Conservation (phyloP, 495 filamentous ascomycete genomes). For the Aspergillus saccharolyticus region DNA sequence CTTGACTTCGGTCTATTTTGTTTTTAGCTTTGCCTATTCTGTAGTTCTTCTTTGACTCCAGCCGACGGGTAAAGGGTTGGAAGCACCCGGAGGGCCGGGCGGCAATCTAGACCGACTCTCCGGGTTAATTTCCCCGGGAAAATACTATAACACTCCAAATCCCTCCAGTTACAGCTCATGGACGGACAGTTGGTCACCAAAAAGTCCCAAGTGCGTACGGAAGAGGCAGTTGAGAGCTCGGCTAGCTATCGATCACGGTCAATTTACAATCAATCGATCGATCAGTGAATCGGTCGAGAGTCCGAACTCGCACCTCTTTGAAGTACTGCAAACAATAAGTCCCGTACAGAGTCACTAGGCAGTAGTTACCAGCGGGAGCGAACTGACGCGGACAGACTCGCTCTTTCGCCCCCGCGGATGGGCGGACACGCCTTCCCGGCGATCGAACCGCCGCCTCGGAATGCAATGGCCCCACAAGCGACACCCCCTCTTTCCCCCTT, state of each 20-base stretch:
- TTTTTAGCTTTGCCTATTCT: too few relatives aligned
- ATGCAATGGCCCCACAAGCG: background rate
- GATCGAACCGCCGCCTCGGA: slow-evolving; percentile 18
- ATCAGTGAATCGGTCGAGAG: background rate
- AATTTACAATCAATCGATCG: background rate
- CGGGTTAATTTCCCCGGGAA: slow-evolving; percentile 1
- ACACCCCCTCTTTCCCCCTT: slow-evolving; percentile 3
- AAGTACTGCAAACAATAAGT: too few relatives aligned
- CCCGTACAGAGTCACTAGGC: too few relatives aligned
- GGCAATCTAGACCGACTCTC: slow-evolving; percentile 1
- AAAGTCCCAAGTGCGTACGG: too few relatives aligned
- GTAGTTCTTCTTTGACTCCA: background rate
- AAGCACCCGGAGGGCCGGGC: background rate
- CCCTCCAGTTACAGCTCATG: background rate
- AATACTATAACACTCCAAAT: background rate
- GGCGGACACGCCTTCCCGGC: slow-evolving; percentile 2
- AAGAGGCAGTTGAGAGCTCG: too few relatives aligned
- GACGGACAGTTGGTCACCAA: background rate
- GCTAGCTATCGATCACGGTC: background rate
- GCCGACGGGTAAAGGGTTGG: background rate
- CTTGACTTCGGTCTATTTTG: background rate
- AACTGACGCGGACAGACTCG: background rate
- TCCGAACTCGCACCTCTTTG: too few relatives aligned
- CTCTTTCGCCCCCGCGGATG: background rate
- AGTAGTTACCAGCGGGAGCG: background rate